These are phyloP conservation scores for Pseudogymnoascus sp. DNA, from an alignment of 2,329 filamentous ascomycete genomes.

Conservation along the genomic window DNA sequence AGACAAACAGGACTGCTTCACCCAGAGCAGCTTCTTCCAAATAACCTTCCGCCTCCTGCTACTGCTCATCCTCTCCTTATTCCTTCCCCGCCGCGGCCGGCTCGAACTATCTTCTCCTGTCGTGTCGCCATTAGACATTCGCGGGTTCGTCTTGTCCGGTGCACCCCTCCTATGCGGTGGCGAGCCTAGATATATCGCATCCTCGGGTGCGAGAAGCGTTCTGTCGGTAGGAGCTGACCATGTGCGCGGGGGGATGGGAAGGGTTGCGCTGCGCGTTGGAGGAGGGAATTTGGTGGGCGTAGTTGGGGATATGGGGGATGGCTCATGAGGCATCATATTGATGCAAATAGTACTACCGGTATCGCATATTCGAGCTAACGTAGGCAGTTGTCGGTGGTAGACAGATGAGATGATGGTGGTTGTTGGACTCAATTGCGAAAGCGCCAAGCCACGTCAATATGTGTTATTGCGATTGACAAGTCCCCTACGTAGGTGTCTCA, in stretches of 20 bases:
- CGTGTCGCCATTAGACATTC: conserved; percentile 22
- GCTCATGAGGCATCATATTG: conserved; percentile 9
- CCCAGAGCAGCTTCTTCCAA: conserved; percentile 97
- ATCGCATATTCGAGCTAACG: conserved; percentile 2
- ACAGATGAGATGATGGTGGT: neutral
- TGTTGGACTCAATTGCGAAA: neutral
- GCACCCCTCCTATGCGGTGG: conserved; percentile 45
- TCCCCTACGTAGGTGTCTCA: neutral
- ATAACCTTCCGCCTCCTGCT: conserved; percentile 57
- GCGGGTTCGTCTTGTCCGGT: conserved; percentile 33
- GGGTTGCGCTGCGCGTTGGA: conserved; percentile 21
- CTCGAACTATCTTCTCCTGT: conserved; percentile 14
- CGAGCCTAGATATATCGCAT: conserved; percentile 62
- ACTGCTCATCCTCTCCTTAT: conserved; percentile 37
- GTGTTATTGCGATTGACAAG: neutral
- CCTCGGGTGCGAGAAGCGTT: conserved; percentile 70
- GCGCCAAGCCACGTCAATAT: neutral
- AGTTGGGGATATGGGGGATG: conserved; percentile 8
- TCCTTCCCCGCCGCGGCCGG: conserved; percentile 19
- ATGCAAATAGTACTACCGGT: neutral
- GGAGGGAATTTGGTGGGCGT: conserved; percentile 15
- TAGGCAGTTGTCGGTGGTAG: neutral
- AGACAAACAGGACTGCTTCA: conserved; percentile 80
- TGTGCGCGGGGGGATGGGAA: conserved; percentile 13
- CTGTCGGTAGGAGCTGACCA: conserved; percentile 36